Evolutionary conservation across 2,329 filamentous ascomycete genomes (phyloP).

Genomic region (Calonectria fujianensis): DNA sequence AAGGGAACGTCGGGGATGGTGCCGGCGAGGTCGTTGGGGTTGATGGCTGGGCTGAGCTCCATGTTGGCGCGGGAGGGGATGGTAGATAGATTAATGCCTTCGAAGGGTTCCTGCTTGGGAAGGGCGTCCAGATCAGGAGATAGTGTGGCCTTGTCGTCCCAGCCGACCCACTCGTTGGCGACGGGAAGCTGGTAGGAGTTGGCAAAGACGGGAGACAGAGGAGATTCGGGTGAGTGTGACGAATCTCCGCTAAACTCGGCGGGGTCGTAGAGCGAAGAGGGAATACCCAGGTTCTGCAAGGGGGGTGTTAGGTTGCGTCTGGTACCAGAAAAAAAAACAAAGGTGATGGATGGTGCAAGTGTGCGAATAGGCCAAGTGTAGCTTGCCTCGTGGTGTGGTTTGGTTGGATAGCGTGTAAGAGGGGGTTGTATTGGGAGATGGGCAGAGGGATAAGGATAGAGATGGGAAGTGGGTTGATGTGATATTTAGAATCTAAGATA

Average conservation of each 20-base stretch:
- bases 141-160: constrained; percentile 55
- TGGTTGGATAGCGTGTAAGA: constrained; percentile 43
- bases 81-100: constrained; percentile 53
- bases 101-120: constrained; percentile 55
- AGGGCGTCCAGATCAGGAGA: constrained; percentile 54
- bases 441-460: constrained; percentile 28
- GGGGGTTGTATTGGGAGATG: constrained; percentile 24
- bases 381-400: constrained; percentile 43
- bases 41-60: constrained; percentile 55
- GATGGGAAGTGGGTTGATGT: constrained; percentile 35
- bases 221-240: constrained; percentile 54
- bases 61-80: constrained; percentile 54
- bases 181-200: constrained; percentile 55
- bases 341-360: constrained; percentile 22
- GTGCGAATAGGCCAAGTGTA: constrained; percentile 1
- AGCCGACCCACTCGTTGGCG: constrained; percentile 54
- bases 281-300: constrained; percentile 48
- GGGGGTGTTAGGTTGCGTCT: constrained; percentile 47
- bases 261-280: constrained; percentile 54
- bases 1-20: constrained; percentile 54
- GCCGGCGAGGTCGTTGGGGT: constrained; percentile 54
- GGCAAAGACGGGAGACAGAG: constrained; percentile 53
- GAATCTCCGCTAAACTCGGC: constrained; percentile 55
- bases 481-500: constrained; percentile 44
- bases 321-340: constrained; percentile 24